Base-by-base conservation (phyloP, 1,284 basidiomycete genomes). In the Austropuccinia psidii region DNA sequence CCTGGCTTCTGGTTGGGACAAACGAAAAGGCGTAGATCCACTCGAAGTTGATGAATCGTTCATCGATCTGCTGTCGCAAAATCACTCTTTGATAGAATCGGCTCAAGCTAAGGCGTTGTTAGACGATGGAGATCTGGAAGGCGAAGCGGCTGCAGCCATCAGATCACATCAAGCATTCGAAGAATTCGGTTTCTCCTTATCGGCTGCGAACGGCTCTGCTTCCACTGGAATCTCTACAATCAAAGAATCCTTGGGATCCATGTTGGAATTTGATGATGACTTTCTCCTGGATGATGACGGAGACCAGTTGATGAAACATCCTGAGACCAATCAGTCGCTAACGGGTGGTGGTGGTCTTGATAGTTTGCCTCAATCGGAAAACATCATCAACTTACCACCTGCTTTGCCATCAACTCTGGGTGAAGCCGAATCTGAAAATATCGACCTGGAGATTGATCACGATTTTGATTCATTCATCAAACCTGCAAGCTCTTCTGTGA, bases 131-230 rank as follows among this genome's bases (percentile, higher is more conserved):
- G 66, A 68, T 54, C 31, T 68, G 9, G 66, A 68, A 17, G 66
- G 52, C 31, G 66, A 68, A 33, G 66, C 66, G 24, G 50, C 66
- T n/a, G 66, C 54, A 68, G 66, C 66, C 29, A 52, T 35, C 19
- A 43, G 66, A 37, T 35, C 66, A 24, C 49, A 31, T 24, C 47
- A 54, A 1, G 54, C 52, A 17, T 50, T 54, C 17, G 21, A 68
- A 29, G 37, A 68, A 19, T 57, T 57, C 13, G 54, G n/a, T 9
- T 57, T 57, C 31, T 57, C 9, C 54, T 1, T 35, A 2, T n/a
- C 21, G 13, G 54, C n/a, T 35, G n/a, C n/a, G n/a, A n/a, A 33
- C 54, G 4, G 29, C 21, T 57, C 2, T 17, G 37, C 29, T 33
- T 19, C 13, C 54, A 57, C 29, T n/a, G 3, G 31, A 4, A 3